Conservation (phyloP, 2,329 filamentous ascomycete genomes). For the Pseudogymnoascus verrucosus region DNA sequence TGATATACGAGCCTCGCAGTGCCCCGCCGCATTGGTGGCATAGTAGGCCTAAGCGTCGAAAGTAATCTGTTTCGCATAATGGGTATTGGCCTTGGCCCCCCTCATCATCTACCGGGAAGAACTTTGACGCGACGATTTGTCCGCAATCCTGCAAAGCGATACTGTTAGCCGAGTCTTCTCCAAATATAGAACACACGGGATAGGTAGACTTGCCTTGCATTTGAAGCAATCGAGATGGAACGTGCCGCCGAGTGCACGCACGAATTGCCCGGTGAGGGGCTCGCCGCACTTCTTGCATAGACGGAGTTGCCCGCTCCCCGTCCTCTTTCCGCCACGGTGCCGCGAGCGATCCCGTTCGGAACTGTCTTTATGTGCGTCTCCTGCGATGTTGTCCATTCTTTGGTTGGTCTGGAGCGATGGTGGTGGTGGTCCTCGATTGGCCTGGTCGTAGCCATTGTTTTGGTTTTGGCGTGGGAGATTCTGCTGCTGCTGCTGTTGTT, state of each 20-base stretch:
- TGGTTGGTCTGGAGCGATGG: slow-evolving; percentile 15
- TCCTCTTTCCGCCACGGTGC: slow-evolving; percentile 41
- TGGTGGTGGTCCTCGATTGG: slow-evolving; percentile 19
- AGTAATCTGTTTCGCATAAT: slow-evolving; percentile 96
- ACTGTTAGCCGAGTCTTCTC: slow-evolving; percentile 12
- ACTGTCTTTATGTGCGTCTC: not conserved
- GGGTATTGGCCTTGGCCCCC: slow-evolving; percentile 82
- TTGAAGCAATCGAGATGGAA: slow-evolving; percentile 98
- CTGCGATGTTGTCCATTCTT: not conserved
- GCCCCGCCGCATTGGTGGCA: slow-evolving; percentile 90
- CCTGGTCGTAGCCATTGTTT: slow-evolving; percentile 22
- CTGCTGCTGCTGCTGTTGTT: not conserved
- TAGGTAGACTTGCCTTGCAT: slow-evolving; percentile 59
- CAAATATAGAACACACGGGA: slow-evolving; percentile 8
- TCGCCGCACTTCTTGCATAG: slow-evolving; percentile 83
- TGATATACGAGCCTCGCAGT: slow-evolving; percentile 94
- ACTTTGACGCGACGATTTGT: slow-evolving; percentile 95
- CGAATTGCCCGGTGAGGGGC: slow-evolving; percentile 87
- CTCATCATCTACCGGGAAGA: slow-evolving; percentile 93
- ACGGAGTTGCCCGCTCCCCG: slow-evolving; percentile 52
- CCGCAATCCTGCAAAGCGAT: slow-evolving; percentile 68
- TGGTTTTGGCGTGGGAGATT: slow-evolving; percentile 19
- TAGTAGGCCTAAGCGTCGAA: slow-evolving; percentile 79
- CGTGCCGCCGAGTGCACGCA: slow-evolving; percentile 84
- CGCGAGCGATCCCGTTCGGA: slow-evolving; percentile 49